phyloP scores from a whole-genome alignment of 2,329 filamentous ascomycete genomes.

The Aspergillus tubingensis region DNA sequence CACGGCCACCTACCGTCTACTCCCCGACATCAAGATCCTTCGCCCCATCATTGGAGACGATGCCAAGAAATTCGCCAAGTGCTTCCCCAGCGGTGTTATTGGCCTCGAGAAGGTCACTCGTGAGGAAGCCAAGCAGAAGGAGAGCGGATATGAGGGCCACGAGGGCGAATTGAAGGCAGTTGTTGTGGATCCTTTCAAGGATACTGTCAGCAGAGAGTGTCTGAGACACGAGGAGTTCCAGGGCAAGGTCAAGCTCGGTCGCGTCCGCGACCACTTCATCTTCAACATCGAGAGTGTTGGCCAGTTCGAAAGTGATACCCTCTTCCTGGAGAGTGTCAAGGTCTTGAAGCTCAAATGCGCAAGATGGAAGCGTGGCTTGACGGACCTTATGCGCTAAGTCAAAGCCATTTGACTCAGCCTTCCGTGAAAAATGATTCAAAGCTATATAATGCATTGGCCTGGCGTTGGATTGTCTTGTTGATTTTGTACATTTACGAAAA shows the following conservation, averaged over 20 bases:
- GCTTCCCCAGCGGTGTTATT: slow-evolving; percentile 89
- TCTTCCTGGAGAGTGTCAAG: slow-evolving; percentile 88
- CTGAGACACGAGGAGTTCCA: slow-evolving; percentile 90
- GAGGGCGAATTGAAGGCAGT: slow-evolving; percentile 84
- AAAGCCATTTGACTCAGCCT: slow-evolving; percentile 9
- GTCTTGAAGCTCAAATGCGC: slow-evolving; percentile 80
- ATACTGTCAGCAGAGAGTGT: slow-evolving; percentile 92
- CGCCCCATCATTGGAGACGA: slow-evolving; percentile 82
- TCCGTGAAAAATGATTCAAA: slow-evolving; percentile 11
- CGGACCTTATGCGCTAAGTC: slow-evolving; percentile 42
- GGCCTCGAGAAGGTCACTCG: slow-evolving; percentile 70
- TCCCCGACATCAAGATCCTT: slow-evolving; percentile 83
- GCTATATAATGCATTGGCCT: slow-evolving; percentile 39
- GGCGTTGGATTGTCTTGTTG: slow-evolving; percentile 40
- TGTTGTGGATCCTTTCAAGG: slow-evolving; percentile 83
- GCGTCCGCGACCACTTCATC: slow-evolving; percentile 93
- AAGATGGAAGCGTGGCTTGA: slow-evolving; percentile 48
- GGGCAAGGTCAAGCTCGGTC: slow-evolving; percentile 90
- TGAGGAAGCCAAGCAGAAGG: slow-evolving; percentile 62
- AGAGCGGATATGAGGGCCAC: slow-evolving; percentile 70
- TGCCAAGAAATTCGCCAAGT: slow-evolving; percentile 83
- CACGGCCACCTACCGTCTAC: slow-evolving; percentile 86
- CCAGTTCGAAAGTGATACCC: slow-evolving; percentile 88
- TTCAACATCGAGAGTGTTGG: slow-evolving; percentile 93
- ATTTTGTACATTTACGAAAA: slow-evolving; percentile 39